Evolutionary conservation across 2,329 filamentous ascomycete species (phyloP), one percentile per base, ranked within the genome.

Genomic region (Penicillium freii): DNA sequence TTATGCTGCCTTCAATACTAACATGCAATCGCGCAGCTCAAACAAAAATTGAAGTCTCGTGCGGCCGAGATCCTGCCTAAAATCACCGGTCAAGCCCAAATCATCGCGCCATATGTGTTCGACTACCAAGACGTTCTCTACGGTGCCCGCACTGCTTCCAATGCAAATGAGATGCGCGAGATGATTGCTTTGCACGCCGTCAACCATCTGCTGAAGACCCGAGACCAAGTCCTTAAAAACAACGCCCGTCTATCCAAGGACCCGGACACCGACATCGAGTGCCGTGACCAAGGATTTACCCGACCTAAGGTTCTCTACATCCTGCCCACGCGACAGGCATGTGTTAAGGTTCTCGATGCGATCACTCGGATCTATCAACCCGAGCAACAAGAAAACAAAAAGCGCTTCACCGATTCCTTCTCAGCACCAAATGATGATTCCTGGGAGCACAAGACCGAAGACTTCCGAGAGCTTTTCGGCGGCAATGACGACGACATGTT

Each of bases 401-500:
- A 95, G 73, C 86, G 94, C 0, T 97, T 99, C 68, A 82, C 93
- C 38, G 92, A 97, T 55, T 85, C 84, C 1, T 99, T 92, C 74
- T 81, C 87, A 7, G 84, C 87, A 29, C 83, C 85, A 39, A 84
- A 89, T 23, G 82, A 87, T 58, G 85, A 84, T 39, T 88, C 91
- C 64, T 85, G 87, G 27, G 79, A 84, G 9, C 86, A 90, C 69
- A 91, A 91, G 69, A 88, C 94, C 0, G 88, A 87, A 3, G 94
- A 97, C 72, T 97, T 96, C 75, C 82, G 84, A 25, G 90, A 96
- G 56, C 82, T 97, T 0, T 99, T 99, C 69, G 88, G 88, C 60
- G 94, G 94, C 58, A 97, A 97, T 71, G 91, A 96, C 71, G 94
- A 97, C 71, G 94, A 99, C 76, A 94, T 95, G 84, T 99, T 97